Conservation (phyloP, 768 basidiomycete genomes). For the Russula foetens region DNA sequence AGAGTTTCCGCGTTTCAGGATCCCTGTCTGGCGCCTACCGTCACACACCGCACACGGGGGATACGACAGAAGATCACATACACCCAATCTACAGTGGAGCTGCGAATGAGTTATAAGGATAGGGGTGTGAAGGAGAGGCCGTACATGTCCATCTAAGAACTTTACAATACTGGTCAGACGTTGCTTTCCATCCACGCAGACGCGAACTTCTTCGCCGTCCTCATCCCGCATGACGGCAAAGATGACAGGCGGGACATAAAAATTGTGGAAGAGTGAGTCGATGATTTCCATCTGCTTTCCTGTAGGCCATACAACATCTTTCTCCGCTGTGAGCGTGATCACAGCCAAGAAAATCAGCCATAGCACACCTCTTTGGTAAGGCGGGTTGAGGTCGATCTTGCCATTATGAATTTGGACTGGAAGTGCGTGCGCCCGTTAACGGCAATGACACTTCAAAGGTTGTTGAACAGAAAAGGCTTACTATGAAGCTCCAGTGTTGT, state of each 20-base stretch:
- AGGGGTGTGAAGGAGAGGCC: not conserved
- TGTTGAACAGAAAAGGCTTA: conserved; percentile 3
- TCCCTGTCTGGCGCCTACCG: conserved; percentile 42
- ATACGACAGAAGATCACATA: conserved; percentile 26
- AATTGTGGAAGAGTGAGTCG: conserved; percentile 46
- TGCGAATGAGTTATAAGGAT: not conserved
- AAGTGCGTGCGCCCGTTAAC: not conserved
- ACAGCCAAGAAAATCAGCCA: not conserved
- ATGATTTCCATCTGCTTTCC: conserved; percentile 51
- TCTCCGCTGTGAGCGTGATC: not conserved
- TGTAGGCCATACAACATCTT: conserved; percentile 73
- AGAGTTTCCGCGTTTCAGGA: conserved; percentile 47
- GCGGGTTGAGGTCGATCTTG: conserved; percentile 58
- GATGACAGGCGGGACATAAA: conserved; percentile 44
- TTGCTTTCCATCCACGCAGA: conserved; percentile 50
- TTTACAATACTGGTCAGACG: conserved; percentile 40
- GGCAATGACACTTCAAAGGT: not conserved
- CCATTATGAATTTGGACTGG: conserved; percentile 62
- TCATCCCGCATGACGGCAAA: conserved; percentile 35
- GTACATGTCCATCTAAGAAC: conserved; percentile 37
- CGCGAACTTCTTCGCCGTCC: conserved; percentile 34
- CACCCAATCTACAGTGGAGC: conserved; percentile 41
- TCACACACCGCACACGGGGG: conserved; percentile 22
- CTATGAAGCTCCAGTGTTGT: conserved; percentile 23
- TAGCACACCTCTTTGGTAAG: conserved; percentile 60